Base-by-base conservation (phyloP, 129 eudicot species). In the Ambrosia trifida region DNA sequence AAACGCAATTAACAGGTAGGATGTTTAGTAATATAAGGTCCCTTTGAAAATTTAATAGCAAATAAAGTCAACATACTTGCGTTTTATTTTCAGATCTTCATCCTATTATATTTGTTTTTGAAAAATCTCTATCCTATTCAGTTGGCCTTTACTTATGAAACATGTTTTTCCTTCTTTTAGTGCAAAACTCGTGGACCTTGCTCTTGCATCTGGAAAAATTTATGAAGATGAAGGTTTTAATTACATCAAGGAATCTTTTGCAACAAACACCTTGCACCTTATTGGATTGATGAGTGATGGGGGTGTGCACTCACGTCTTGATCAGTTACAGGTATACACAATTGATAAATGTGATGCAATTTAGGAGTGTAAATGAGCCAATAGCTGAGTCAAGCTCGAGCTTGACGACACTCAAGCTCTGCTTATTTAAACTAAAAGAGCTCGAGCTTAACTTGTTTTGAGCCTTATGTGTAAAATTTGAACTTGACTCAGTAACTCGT, bases 221-320 rank as follows among this genome's bases (percentile, higher is more conserved):
- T 93, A 58, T 20, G 91, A 93, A 11, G 98, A 85, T 32, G 96
- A 93, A 77, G 98, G 96, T 13, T 93, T 93, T 65, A 87, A 85
- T 18, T 93, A 93, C 85, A 87, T 93, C 44, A 85, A 85, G 76
- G 91, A 85, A 64, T 93, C 72, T 60, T 93, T 93, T 63, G 85
- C 43, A 13, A 73, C 33, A 35, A 86, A 86, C 65, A 93, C 98
- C 38, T 82, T 93, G 77, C 98, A 93, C 64, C 95, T 93, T 47
- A 82, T 93, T 70, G 96, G 98, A 13, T 60, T 93, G 45, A 60
- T 93, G 85, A 93, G 98, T 76, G 96, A 93, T 80, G 98, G 98
- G 20, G 98, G 98, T 70, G 98, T 93, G 33, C 98, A 93, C 81
- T 93, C 98, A 64, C 82, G 98, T 5, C 85, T 93, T 32, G 95